Evolutionary conservation across 805 yeast species (phyloP).

Genomic region (Sugiyamaella lignohabitans): DNA sequence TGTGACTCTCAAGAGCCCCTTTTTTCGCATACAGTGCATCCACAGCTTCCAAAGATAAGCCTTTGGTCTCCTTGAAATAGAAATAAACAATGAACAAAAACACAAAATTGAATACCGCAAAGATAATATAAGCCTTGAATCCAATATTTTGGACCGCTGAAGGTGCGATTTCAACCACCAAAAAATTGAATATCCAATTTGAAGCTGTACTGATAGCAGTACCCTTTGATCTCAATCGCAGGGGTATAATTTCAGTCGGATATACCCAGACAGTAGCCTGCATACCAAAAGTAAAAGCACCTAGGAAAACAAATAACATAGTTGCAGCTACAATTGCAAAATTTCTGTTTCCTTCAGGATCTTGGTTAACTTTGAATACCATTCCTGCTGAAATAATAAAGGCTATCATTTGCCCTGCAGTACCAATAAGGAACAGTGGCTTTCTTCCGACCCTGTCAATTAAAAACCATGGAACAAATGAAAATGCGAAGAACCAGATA

Average conservation of each 20-base stretch:
- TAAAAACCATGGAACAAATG: constrained; percentile 11
- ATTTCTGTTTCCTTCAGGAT: not conserved
- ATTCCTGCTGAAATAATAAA: constrained; percentile 7
- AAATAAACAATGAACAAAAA: constrained; percentile 40
- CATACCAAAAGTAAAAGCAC: constrained; percentile 25
- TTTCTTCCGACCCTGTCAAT: constrained; percentile 49
- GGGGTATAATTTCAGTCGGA: constrained; percentile 57
- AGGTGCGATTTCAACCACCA: constrained; percentile 23
- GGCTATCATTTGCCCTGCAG: constrained; percentile 39
- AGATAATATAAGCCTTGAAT: constrained; percentile 51
- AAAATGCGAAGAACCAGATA: constrained; percentile 7
- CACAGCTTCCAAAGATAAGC: constrained; percentile 28
- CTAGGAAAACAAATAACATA: constrained; percentile 38
- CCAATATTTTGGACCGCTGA: constrained; percentile 49
- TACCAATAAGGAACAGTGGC: constrained; percentile 44
- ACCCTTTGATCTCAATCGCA: constrained; percentile 61
- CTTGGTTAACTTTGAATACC: not conserved
- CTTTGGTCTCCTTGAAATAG: constrained; percentile 25
- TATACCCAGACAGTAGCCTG: constrained; percentile 50
- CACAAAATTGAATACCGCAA: constrained; percentile 45
- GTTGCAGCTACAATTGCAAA: constrained; percentile 8
- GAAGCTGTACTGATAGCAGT: constrained; percentile 56
- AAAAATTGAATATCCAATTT: constrained; percentile 49
- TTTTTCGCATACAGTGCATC: not conserved
- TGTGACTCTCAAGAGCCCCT: not conserved